Base-by-base conservation (phyloP, 2,329 filamentous ascomycete genomes). In the Beauveria sp. region DNA sequence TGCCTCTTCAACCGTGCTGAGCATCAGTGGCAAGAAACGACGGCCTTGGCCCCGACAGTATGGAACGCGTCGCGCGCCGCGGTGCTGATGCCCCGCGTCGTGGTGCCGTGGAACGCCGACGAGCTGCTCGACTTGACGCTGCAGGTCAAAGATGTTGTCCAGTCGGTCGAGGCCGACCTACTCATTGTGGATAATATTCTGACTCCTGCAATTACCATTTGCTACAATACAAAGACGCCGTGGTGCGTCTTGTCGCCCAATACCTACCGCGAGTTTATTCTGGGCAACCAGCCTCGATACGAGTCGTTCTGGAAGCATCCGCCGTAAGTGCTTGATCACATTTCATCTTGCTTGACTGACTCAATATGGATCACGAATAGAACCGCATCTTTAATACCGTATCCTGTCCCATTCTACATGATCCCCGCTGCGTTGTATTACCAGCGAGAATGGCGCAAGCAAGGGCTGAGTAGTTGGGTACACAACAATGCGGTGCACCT, bases 221-320 rank as follows among this genome's bases (percentile, higher is more conserved):
- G 45, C 22, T 58, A 56, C 10, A 46, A 63, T 2, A 22, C 58
- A 26, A 45, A 55, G 30, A 24, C 47, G 10, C 43, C 49, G n/a
- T 63, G 62, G 62, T 56, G 50, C 24, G 54, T 63, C 12, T 45
- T 63, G 24, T 63, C 62, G 2, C 62, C 62, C 18, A 63, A 63
- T 49, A 61, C 62, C 1, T 63, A 63, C 43, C 49, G 54, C n/a
- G 62, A 63, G 24, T 63, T 63, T 26, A 55, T 61, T 20, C 18
- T 57, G n/a, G 24, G n/a, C 40, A 20, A 16, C 7, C 58, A 63
- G 53, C 58, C 58, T 2, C 24, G 58, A 38, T 56, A 62, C 28
- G 54, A 51, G 34, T 8, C 12, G 7, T 24, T 42, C 16, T 62
- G 60, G 60, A 62, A 62, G 42, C 60, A 62, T 42, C 60, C 60